Conservation (phyloP, 2,329 filamentous ascomycete species). For the Diaporthe sp. region DNA sequence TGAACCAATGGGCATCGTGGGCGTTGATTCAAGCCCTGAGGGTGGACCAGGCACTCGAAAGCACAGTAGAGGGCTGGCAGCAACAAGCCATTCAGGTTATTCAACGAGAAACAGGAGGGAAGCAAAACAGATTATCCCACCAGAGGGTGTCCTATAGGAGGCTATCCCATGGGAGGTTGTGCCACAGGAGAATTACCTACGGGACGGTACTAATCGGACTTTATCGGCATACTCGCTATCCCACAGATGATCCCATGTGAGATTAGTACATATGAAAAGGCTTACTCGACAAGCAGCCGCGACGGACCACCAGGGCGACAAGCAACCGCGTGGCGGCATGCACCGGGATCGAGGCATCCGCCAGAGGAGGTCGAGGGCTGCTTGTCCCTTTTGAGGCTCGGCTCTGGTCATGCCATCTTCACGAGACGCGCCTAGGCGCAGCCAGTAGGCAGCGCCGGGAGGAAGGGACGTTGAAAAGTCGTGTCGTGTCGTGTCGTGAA, state of each 20-base stretch:
- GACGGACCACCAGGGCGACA: background rate
- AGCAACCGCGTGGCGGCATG: constrained; percentile 12
- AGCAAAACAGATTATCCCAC: background rate
- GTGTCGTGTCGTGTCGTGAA: background rate
- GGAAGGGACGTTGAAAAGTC: background rate
- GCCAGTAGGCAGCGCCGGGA: background rate
- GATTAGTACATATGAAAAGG: background rate
- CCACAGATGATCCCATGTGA: background rate
- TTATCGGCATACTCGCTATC: background rate
- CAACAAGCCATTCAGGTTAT: background rate
- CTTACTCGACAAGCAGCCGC: background rate
- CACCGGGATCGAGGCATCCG: background rate
- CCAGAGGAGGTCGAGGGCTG: background rate
- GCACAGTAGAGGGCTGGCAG: background rate
- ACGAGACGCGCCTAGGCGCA: constrained; percentile 14
- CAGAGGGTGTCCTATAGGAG: background rate
- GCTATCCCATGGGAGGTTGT: background rate
- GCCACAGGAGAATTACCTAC: background rate
- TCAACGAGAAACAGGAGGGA: background rate
- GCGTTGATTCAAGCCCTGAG: background rate
- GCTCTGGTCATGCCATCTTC: constrained; percentile 20
- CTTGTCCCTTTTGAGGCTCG: background rate
- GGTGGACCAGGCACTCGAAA: background rate
- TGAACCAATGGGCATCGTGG: constrained; percentile 7
- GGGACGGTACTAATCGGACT: background rate